Evolutionary conservation across 345 rosid genomes (phyloP).

Genomic region (Sonneratia alba): DNA sequence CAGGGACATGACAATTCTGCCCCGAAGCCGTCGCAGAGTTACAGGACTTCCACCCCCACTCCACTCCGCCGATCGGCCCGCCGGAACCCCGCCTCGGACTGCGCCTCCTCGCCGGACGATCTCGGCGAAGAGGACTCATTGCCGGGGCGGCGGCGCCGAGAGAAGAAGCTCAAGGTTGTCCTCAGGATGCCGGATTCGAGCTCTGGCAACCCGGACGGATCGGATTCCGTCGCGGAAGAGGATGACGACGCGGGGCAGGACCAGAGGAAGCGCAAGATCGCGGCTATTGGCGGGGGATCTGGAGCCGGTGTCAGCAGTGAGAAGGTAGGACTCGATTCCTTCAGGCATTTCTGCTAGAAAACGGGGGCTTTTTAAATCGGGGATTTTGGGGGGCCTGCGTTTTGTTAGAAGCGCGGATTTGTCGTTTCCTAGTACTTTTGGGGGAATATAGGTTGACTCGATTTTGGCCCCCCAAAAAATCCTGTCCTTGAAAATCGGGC

Average conservation of each 20-base stretch:
- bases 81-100: conserved; percentile 33
- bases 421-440: conserved; percentile 12
- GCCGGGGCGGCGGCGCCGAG: conserved; percentile 16
- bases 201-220: conserved; percentile 15
- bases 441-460: conserved; percentile 13
- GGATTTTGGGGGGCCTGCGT: conserved; percentile 20
- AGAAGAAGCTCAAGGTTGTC: conserved; percentile 51
- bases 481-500: conserved; percentile 43
- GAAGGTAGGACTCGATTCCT: conserved; percentile 25
- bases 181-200: conserved; percentile 27
- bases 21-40: conserved; percentile 22
- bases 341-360: conserved; percentile 2
- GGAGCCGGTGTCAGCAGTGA: conserved; percentile 16
- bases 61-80: conserved; percentile 48
- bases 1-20: conserved; percentile 12
- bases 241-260: conserved; percentile 10
- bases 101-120: conserved; percentile 4
- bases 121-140: conserved; percentile 27
- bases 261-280: conserved; percentile 38
- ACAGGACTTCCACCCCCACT: conserved; percentile 22
- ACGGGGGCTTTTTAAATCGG: conserved; percentile 4
- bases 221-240: conserved; percentile 23
- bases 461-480: conserved; percentile 1
- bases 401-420: conserved; percentile 8
- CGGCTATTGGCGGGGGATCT: conserved; percentile 44